Conservation (phyloP, 352 stramenopile genomes). For the Globisporangium sylvaticum region DNA sequence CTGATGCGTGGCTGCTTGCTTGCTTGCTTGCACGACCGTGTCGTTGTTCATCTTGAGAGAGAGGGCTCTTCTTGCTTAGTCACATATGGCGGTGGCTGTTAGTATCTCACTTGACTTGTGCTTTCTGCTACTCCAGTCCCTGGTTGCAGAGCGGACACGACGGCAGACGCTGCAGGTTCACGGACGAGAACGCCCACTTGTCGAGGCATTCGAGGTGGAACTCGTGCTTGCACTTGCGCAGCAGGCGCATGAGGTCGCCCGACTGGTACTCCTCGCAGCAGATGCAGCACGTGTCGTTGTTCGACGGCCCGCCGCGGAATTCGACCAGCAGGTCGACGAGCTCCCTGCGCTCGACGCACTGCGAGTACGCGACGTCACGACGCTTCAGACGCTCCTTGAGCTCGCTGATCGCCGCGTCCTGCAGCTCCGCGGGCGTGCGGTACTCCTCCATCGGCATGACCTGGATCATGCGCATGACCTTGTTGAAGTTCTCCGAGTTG, state of each 20-base stretch:
- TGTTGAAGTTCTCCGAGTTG: constrained; percentile 62
- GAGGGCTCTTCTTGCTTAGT: background rate
- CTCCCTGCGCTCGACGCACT: constrained; percentile 68
- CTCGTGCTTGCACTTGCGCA: constrained; percentile 84
- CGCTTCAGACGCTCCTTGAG: constrained; percentile 72
- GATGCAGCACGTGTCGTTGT: constrained; percentile 87
- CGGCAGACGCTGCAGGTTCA: constrained; percentile 59
- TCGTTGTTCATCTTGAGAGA: background rate
- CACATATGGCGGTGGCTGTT: background rate
- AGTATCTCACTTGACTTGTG: background rate
- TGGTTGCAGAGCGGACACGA: constrained; percentile 85
- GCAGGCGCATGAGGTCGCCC: constrained; percentile 69
- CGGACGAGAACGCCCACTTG: constrained; percentile 83
- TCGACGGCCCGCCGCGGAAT: constrained; percentile 71
- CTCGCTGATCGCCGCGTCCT: constrained; percentile 49
- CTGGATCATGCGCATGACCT: constrained; percentile 72
- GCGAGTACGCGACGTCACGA: constrained; percentile 51
- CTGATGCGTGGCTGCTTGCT: background rate
- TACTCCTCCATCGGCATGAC: constrained; percentile 83
- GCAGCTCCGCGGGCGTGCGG: constrained; percentile 51
- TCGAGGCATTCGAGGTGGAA: constrained; percentile 88
- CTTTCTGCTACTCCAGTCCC: constrained; percentile 45
- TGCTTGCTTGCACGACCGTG: constrained; percentile 1
- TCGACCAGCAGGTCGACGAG: constrained; percentile 66
- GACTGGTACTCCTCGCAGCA: constrained; percentile 84